These are phyloP conservation scores for Kalaharituber pfeilii DNA, from an alignment of 2,329 filamentous ascomycete species.

Conservation along the genomic window DNA sequence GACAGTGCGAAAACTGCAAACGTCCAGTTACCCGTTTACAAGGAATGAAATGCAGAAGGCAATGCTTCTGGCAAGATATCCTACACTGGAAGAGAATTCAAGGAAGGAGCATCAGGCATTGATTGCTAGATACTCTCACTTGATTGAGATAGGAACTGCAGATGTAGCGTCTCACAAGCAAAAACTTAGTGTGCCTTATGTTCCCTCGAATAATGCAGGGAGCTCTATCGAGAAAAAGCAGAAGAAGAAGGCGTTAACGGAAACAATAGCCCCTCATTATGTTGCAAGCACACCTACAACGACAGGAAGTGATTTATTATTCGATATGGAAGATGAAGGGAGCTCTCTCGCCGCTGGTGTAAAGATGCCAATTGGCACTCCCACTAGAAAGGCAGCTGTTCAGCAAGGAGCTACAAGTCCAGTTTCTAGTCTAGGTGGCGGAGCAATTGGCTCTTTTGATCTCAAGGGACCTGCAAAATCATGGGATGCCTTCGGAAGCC, in stretches of 20 bases:
- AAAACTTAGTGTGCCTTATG: no score
- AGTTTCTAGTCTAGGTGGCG: background rate
- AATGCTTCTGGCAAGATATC: conserved; percentile 31
- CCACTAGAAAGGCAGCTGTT: background rate
- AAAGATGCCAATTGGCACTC: no score
- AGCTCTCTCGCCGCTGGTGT: background rate
- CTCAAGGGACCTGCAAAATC: no score
- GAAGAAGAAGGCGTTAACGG: conserved; percentile 5
- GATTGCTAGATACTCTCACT: conserved; percentile 3
- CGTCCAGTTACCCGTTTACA: conserved; percentile 57
- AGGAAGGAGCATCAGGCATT: conserved; percentile 28
- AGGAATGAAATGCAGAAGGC: conserved; percentile 16
- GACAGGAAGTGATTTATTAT: conserved; percentile 53
- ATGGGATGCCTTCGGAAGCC: background rate
- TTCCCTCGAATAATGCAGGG: no score
- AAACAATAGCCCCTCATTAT: background rate
- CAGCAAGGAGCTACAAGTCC: background rate
- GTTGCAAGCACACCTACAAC: conserved; percentile 2
- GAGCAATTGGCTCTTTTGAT: background rate
- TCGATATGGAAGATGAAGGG: conserved; percentile 79
- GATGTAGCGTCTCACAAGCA: no score
- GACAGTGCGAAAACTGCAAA: conserved; percentile 65
- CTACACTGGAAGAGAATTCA: conserved; percentile 27
- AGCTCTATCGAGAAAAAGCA: conserved; percentile 9
- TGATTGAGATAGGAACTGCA: background rate